These are phyloP conservation scores for Porphyrellus cyaneotinctus DNA, from an alignment of 768 basidiomycete species.

Conservation along the genomic window DNA sequence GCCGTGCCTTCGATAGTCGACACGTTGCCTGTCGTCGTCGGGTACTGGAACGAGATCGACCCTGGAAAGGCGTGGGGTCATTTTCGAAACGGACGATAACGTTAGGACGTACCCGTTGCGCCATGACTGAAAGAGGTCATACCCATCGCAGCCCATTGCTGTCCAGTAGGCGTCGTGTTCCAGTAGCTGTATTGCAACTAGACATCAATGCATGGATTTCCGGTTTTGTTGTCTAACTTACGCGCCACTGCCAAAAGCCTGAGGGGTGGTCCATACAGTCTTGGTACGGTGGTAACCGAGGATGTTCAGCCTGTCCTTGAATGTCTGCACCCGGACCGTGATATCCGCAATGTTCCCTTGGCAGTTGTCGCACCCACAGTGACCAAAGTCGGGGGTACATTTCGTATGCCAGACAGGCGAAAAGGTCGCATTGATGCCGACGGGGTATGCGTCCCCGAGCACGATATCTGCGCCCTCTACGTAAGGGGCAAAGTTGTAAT, in stretches of 20 bases:
- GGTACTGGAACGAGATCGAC: conserved; percentile 28
- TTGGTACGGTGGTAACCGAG: conserved; percentile 62
- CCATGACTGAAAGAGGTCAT: conserved; percentile 27
- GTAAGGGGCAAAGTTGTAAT: conserved; percentile 60
- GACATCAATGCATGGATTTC: background rate
- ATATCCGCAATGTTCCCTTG: conserved; percentile 62
- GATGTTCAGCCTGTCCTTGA: conserved; percentile 50
- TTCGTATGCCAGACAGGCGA: conserved; percentile 56
- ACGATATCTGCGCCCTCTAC: conserved; percentile 64
- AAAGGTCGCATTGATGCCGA: conserved; percentile 58
- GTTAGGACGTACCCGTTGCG: conserved; percentile 16
- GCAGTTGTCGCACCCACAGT: conserved; percentile 73
- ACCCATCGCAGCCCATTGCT: conserved; percentile 24
- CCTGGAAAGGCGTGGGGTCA: conserved; percentile 12
- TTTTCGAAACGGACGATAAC: background rate
- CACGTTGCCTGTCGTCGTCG: conserved; percentile 16
- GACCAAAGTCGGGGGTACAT: conserved; percentile 63
- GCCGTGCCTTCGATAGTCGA: conserved; percentile 25
- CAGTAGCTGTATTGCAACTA: conserved; percentile 20
- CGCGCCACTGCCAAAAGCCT: conserved; percentile 62
- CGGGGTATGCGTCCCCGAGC: conserved; percentile 42
- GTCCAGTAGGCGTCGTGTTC: conserved; percentile 28
- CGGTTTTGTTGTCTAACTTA: conserved; percentile 8
- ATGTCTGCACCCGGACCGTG: conserved; percentile 61
- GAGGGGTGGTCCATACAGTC: conserved; percentile 74